Evolutionary conservation across 768 basidiomycete genomes (phyloP).

Genomic region (Boletus fagicola): DNA sequence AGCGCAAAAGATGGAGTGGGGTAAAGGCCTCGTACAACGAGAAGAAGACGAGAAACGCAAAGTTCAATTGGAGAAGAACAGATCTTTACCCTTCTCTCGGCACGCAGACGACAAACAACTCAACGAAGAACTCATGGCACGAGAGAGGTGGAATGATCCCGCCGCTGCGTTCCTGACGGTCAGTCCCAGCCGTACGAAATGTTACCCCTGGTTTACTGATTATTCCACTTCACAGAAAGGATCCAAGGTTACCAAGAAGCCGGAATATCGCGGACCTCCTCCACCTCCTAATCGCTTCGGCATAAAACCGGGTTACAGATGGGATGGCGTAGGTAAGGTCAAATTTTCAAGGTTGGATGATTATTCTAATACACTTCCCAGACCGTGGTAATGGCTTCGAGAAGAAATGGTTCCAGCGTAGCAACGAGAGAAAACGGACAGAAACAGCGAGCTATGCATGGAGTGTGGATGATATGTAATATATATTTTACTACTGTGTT

Average conservation of each 20-base stretch:
- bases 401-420: constrained; percentile 83
- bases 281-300: constrained; percentile 95
- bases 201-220: constrained; percentile 2
- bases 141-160: constrained; percentile 96
- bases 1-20: constrained; percentile 95
- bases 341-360: neutral
- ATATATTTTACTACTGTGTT: constrained; percentile 1
- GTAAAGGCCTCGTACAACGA: constrained; percentile 89
- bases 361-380: constrained; percentile 30
- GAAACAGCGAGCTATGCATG: constrained; percentile 76
- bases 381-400: constrained; percentile 95
- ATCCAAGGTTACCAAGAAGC: constrained; percentile 72
- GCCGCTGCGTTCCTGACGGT: constrained; percentile 93
- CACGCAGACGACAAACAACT: constrained; percentile 80
- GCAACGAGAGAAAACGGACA: constrained; percentile 71
- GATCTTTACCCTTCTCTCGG: constrained; percentile 65
- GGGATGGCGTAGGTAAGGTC: constrained; percentile 93
- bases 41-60: constrained; percentile 71
- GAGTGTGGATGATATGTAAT: constrained; percentile 92
- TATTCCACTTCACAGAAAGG: constrained; percentile 48
- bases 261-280: constrained; percentile 82
- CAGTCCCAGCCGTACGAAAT: constrained; percentile 22
- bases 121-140: constrained; percentile 79
- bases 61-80: constrained; percentile 67
- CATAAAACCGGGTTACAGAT: constrained; percentile 92